Conservation (phyloP, 345 rosid species). For the Litchi chinensis region DNA sequence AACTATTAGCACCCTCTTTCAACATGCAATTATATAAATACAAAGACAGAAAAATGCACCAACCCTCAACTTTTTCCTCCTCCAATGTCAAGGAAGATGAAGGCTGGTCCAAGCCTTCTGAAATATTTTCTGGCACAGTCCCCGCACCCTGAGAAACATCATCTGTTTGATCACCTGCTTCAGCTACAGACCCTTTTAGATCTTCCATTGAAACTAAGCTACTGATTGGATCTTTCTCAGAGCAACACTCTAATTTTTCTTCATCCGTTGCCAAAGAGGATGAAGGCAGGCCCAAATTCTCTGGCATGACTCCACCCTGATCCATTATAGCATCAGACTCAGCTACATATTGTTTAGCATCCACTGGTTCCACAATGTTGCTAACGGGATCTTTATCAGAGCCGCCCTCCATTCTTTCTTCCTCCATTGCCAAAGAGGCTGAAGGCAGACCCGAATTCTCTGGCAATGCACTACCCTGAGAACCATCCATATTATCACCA, state of each 20-base stretch:
- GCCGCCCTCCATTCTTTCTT: constrained; percentile 7
- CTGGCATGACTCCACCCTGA: constrained; percentile 25
- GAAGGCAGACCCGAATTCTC: constrained; percentile 22
- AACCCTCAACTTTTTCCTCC: constrained; percentile 15
- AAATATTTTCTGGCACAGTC: constrained; percentile 9
- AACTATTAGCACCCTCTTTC: background rate
- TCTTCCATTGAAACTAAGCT: constrained; percentile 1
- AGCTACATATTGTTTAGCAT: constrained; percentile 18
- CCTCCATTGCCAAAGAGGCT: constrained; percentile 16
- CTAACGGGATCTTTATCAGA: background rate
- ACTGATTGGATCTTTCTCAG: background rate
- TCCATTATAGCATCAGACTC: constrained; percentile 6
- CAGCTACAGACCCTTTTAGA: constrained; percentile 1
- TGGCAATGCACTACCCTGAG: constrained; percentile 22
- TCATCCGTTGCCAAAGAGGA: constrained; percentile 18
- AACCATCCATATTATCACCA: background rate
- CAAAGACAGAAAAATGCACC: background rate
- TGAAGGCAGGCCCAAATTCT: constrained; percentile 20
- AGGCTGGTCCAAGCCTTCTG: constrained; percentile 1
- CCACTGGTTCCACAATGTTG: background rate
- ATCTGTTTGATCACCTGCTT: constrained; percentile 23
- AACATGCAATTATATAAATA: background rate
- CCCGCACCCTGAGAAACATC: constrained; percentile 19
- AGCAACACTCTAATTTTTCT: constrained; percentile 7
- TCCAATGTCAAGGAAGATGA: constrained; percentile 13